Conservation (phyloP, 2,329 filamentous ascomycete genomes). For the Aureobasidium sp. region DNA sequence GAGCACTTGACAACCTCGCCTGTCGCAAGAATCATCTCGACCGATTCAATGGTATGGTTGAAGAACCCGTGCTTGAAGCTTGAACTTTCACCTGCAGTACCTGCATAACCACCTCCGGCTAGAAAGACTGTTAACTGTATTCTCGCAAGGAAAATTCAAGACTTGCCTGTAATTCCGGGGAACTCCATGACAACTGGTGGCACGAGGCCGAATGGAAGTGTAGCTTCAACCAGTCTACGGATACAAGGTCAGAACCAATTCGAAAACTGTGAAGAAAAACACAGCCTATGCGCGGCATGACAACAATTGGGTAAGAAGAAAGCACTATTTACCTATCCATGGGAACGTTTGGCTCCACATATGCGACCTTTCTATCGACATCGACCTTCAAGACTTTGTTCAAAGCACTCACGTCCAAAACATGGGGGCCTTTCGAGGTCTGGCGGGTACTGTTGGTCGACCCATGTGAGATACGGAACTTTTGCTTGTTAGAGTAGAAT, state of each 20-base stretch:
- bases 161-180: constrained; percentile 54
- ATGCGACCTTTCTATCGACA: constrained; percentile 44
- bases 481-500: constrained; percentile 47
- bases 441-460: constrained; percentile 69
- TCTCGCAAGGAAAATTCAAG: background rate
- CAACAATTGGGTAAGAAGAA: too few relatives aligned
- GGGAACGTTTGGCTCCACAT: constrained; percentile 64
- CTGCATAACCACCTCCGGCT: constrained; percentile 60
- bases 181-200: constrained; percentile 66
- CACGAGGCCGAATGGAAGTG: constrained; percentile 50
- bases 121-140: background rate
- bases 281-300: background rate
- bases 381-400: constrained; percentile 58
- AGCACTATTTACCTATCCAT: constrained; percentile 47
- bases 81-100: constrained; percentile 61
- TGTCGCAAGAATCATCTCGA: constrained; percentile 59
- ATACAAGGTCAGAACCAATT: background rate
- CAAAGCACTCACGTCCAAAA: constrained; percentile 61
- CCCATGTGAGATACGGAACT: constrained; percentile 71
- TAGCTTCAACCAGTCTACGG: constrained; percentile 48
- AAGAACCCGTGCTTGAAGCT: constrained; percentile 63
- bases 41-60: constrained; percentile 52
- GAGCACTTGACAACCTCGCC: constrained; percentile 50
- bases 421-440: constrained; percentile 23
- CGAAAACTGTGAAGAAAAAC: too few relatives aligned